Base-by-base conservation (phyloP, 225 moss, liverwort and hornwort genomes). In the Thuidium tamariscinum region DNA sequence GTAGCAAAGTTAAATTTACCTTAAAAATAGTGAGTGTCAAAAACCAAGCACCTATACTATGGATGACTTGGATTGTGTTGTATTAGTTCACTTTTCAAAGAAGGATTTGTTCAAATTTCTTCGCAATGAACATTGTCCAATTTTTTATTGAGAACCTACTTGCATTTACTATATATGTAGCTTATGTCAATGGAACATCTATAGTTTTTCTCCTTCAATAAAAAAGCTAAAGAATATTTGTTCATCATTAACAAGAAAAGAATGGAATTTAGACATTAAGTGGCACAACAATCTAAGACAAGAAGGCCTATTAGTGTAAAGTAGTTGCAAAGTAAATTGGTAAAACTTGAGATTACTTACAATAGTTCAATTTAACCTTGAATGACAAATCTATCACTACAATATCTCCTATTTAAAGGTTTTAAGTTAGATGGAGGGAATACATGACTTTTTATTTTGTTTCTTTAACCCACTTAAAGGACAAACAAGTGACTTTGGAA, bases 321-420 rank as follows among this genome's bases (percentile, higher is more conserved):
- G n/a, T 20, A 27, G 4, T 62, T 62, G 15, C 15, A 1, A 62
- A 32, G 1, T 62, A 22, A 46, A 1, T 23, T 46, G 7, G 4
- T 34, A 10, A 15, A 32, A 16, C 15, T 34, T 46, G 10, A 16
- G 0, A 21, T 16, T 10, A 44, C 0, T 25, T 57, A 18, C 5
- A 12, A 39, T 7, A 27, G 11, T 18, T 27, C 8, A 27, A 7
- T 18, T 25, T 12, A 25, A 54, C 3, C 9, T 52, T n/a, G 0
- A 36, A 4, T n/a, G 9, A 9, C 0, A 2, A 0, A n/a, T 3
- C 9, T 54, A n/a, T 54, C 14, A 36, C n/a, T 5, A 5, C 22
- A 23, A 11, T 11, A 25, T 59, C 57, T 59, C 25, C 25, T 1
- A 23, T 1, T 59, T 21, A 8, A 3, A 55, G 7, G 17, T 37